Percentiles rank a stretch among this genome's conserved stretches.
phyloP scores from a whole-genome alignment of 1,284 basidiomycete species.

The Ceratobasidium sp. region DNA sequence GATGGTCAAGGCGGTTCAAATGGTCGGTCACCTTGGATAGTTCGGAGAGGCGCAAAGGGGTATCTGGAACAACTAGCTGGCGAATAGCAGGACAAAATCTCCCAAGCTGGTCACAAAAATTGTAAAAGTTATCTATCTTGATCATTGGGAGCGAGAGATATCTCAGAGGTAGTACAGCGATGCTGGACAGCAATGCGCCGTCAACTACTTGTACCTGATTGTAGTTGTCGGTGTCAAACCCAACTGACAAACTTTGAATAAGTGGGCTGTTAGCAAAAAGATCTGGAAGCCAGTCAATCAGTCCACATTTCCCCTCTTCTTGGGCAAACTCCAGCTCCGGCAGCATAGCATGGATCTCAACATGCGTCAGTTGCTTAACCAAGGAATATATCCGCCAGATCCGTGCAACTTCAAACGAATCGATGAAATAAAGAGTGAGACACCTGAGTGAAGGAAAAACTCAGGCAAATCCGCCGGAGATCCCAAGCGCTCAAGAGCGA shows the following conservation, averaged over 20 bases:
- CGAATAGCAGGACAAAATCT: background rate
- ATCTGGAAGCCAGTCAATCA: background rate
- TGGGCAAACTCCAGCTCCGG: background rate
- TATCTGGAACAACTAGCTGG: background rate
- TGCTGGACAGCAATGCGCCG: background rate
- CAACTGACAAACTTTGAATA: background rate
- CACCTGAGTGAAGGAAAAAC: background rate
- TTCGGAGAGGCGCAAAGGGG: background rate
- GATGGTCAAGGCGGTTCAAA: background rate
- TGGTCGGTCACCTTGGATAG: background rate
- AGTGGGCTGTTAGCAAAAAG: background rate
- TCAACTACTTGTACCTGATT: background rate
- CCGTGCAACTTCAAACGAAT: constrained; percentile 5
- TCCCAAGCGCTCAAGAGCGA: too few species aligned
- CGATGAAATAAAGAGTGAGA: background rate
- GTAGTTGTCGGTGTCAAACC: background rate
- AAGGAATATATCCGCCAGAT: constrained; percentile 12
- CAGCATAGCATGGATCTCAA: background rate
- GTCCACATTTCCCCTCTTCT: background rate
- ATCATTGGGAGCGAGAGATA: background rate
- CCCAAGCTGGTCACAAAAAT: background rate
- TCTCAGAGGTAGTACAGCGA: background rate
- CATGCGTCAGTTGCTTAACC: background rate
- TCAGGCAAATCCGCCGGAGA: background rate
- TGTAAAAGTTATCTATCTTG: background rate